Evolutionary conservation across 306 rosid genomes (phyloP), one percentile per base, ranked within the genome.

Genomic region (Oemleria cerasiformis): DNA sequence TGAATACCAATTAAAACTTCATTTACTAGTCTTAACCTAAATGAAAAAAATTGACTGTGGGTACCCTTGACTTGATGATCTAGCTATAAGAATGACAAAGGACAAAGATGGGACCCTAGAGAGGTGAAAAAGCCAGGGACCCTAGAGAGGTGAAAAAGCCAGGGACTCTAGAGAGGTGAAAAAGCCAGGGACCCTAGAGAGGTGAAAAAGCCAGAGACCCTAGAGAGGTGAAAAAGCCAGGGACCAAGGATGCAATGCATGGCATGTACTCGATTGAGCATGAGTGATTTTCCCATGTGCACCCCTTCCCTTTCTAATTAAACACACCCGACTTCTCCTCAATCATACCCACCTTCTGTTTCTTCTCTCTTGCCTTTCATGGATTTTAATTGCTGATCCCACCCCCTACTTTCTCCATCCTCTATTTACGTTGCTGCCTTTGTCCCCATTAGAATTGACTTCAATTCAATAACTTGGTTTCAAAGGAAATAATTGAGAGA

Each of bases 211-310:
- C 9, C 20, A 30, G 57, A 16, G n/a, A n/a, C 54, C 25, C 62
- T 20, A 55, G 30, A 43, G 15, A 38, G 13, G 65, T 51, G 50
- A 68, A 68, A 51, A 53, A 40, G 51, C 40, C 34, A 53, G 20
- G 44, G 50, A 69, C 41, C 55, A 57, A 69, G 56, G 30, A 16
- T 36, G 47, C 78, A 78, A 23, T 41, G 81, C 78, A 78, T 47
- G 83, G 78, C 47, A 59, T 23, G 72, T 70, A 72, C 78, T 79
- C 73, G 86, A 90, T 84, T 73, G 56, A 63, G 60, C 70, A 86
- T 86, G 82, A 88, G 83, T 84, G 75, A 73, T 17, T 25, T 77
- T 73, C 69, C 88, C 96, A 89, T 84, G 91, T 88, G 90, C 89
- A 59, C 21, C 60, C 0, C n/a, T n/a, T n/a, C n/a, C 36, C 36